A percentile compares a stretch with the other conserved stretches of the same genome.
Conservation (phyloP, 495 filamentous ascomycete species). For the Aspergillus sclerotioniger region DNA sequence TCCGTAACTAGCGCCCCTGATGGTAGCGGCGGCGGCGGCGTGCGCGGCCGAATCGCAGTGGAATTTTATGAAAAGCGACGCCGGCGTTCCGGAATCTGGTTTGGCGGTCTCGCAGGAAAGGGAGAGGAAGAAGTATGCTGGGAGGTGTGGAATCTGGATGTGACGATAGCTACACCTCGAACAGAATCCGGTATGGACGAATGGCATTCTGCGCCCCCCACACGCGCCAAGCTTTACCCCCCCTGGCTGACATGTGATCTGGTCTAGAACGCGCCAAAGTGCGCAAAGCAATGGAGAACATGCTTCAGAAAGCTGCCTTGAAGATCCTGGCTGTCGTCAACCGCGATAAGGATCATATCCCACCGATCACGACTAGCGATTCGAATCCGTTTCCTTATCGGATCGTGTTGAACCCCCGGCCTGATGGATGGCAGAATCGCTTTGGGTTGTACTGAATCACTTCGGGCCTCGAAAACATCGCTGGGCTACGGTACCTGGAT, state of each 20-base stretch:
- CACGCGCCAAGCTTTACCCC: background rate
- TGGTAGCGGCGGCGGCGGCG: slow-evolving; percentile 45
- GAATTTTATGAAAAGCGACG: slow-evolving; percentile 94
- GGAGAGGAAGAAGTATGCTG: slow-evolving; percentile 91
- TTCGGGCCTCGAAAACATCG: background rate
- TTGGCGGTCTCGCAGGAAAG: slow-evolving; percentile 55
- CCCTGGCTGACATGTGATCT: background rate
- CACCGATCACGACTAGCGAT: slow-evolving; percentile 91
- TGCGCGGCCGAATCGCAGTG: slow-evolving; percentile 77
- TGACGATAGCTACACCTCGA: slow-evolving; percentile 82
- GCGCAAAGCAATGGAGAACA: slow-evolving; percentile 80
- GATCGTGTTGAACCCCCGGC: slow-evolving; percentile 79
- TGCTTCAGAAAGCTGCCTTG: slow-evolving; percentile 78
- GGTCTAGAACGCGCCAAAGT: slow-evolving; percentile 76
- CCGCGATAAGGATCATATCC: slow-evolving; percentile 90
- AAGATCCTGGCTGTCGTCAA: slow-evolving; percentile 86
- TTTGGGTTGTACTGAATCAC: slow-evolving; percentile 71
- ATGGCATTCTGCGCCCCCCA: background rate
- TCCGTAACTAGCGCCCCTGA: slow-evolving; percentile 46
- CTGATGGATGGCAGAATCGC: slow-evolving; percentile 74
- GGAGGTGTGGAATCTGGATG: slow-evolving; percentile 92
- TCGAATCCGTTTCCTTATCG: slow-evolving; percentile 93
- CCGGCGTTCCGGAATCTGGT: slow-evolving; percentile 70
- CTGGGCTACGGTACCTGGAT: slow-evolving; percentile 23
- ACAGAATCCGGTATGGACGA: slow-evolving; percentile 74